Percentiles rank a stretch among this genome's conserved stretches.
These are phyloP conservation scores for Kwoniella newhampshirensis DNA, from an alignment of 768 basidiomycete species.

Conservation along the genomic window DNA sequence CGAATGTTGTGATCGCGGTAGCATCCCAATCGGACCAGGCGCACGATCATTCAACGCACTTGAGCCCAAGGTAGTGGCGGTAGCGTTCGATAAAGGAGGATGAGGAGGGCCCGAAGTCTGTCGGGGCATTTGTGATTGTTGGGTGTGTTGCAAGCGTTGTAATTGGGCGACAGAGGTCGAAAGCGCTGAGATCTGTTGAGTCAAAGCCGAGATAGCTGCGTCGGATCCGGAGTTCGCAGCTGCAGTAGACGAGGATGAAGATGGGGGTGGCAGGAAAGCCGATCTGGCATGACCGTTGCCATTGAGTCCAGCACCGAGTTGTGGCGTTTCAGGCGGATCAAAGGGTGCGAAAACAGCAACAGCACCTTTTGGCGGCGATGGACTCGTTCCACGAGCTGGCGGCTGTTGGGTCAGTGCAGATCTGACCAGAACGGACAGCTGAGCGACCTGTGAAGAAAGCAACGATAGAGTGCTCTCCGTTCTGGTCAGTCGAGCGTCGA, in stretches of 20 bases:
- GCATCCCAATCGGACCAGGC: constrained; percentile 2
- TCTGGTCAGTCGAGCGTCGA: constrained; percentile 31
- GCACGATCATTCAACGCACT: constrained; percentile 5
- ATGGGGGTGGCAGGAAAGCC: constrained; percentile 19
- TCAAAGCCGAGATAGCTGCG: constrained; percentile 34
- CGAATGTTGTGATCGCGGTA: constrained; percentile 11
- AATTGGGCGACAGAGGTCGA: constrained; percentile 51
- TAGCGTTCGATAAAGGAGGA: constrained; percentile 2
- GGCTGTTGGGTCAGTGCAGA: constrained; percentile 2
- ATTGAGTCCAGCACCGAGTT: background rate
- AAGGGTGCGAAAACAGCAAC: constrained; percentile 14
- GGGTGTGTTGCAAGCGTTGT: constrained; percentile 48
- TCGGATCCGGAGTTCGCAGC: background rate
- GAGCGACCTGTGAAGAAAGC: constrained; percentile 38
- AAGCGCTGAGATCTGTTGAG: constrained; percentile 48
- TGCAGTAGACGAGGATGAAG: constrained; percentile 8
- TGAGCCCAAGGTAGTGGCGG: background rate
- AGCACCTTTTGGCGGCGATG: background rate
- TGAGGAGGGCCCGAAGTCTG: constrained; percentile 3
- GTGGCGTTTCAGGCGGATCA: constrained; percentile 9
- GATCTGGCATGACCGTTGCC: constrained; percentile 9
- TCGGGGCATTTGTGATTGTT: constrained; percentile 14
- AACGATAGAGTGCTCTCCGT: constrained; percentile 33
- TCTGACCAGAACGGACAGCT: constrained; percentile 29
- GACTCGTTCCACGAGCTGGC: constrained; percentile 1